Base-by-base conservation (phyloP, 495 filamentous ascomycete genomes). In the Gamarada debralockiae region DNA sequence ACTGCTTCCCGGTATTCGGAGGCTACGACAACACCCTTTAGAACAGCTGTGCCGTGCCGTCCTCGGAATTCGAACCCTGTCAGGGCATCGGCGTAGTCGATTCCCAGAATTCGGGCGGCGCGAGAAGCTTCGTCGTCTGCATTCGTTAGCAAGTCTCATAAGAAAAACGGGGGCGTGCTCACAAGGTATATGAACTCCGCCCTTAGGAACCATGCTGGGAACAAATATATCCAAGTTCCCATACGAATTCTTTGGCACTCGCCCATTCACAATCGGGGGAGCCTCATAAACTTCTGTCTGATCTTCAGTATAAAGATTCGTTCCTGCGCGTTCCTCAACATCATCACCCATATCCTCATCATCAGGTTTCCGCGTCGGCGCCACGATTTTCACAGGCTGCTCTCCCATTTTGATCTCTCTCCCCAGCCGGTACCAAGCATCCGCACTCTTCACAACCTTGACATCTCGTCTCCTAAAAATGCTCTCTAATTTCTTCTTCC, bases 191-290 rank as follows among this genome's bases (percentile, higher is more conserved):
- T 99, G 89, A 33, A 76, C 73, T 1, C 84, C 93, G 13, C 93
- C 95, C 13, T 75, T 65, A 0, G 93, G 93, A 7, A 97, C 73
- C 93, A 99, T 99, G 55, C 82, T 90, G 1, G 92, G 86, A 9
- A 93, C 89, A 63, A 92, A 97, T 21, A 97, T 61, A 63, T 97
- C 93, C 37, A 97, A 61, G 58, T 99, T 99, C 0, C 88, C 89
- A 61, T 83, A 99, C 8, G 71, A 76, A 58, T 99, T 99, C 55
- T 84, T 87, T 3, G 92, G 93, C 8, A 99, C 77, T 14, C 68
- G 74, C 4, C 92, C 92, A 41, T 79, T 65, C 2, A 85, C 69
- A 8, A 97, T 85, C 0, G 90, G 83, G 17, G 89, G 88, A 1
- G 92, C 79, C 8, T 75, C 65, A 59, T 95, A 96, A 0, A 82